These are phyloP conservation scores for Phaffomyces antillensis DNA, from an alignment of 805 yeast genomes.

Conservation along the genomic window DNA sequence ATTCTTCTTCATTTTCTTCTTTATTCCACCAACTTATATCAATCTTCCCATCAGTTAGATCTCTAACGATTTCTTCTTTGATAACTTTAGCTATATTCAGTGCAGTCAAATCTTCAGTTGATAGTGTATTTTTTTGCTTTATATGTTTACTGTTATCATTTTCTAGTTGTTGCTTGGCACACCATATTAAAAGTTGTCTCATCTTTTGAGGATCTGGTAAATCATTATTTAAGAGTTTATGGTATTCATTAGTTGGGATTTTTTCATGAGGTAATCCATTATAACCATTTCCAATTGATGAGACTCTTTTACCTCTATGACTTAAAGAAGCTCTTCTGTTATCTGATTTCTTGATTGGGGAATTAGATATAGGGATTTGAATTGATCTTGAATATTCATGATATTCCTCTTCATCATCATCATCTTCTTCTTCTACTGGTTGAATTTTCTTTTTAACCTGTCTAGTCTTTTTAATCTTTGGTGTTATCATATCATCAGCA, in stretches of 20 bases:
- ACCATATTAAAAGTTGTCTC: constrained; percentile 66
- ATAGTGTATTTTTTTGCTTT: constrained; percentile 20
- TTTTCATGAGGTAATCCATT: constrained; percentile 60
- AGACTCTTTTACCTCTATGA: constrained; percentile 63
- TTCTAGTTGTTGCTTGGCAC: constrained; percentile 41
- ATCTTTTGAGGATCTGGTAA: constrained; percentile 68
- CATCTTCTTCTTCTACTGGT: no score
- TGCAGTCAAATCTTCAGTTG: constrained; percentile 35
- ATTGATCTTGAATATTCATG: constrained; percentile 20
- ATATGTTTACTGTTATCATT: constrained; percentile 22
- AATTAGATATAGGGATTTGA: constrained; percentile 29
- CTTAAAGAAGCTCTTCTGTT: constrained; percentile 43
- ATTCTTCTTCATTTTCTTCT: constrained; percentile 19
- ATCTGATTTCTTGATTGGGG: constrained; percentile 31
- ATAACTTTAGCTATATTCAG: constrained; percentile 53
- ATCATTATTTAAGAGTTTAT: constrained; percentile 52
- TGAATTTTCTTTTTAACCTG: no score
- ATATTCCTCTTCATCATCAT: constrained; percentile 5
- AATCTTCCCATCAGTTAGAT: constrained; percentile 51
- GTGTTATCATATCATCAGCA: constrained; percentile 19
- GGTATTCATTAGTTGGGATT: constrained; percentile 46
- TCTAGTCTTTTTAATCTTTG: constrained; percentile 7
- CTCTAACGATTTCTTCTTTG: constrained; percentile 54
- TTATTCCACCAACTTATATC: constrained; percentile 64
- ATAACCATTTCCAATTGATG: constrained; percentile 70